phyloP scores from a whole-genome alignment of 2,329 filamentous ascomycete genomes.

The Pyricularia sp. region DNA sequence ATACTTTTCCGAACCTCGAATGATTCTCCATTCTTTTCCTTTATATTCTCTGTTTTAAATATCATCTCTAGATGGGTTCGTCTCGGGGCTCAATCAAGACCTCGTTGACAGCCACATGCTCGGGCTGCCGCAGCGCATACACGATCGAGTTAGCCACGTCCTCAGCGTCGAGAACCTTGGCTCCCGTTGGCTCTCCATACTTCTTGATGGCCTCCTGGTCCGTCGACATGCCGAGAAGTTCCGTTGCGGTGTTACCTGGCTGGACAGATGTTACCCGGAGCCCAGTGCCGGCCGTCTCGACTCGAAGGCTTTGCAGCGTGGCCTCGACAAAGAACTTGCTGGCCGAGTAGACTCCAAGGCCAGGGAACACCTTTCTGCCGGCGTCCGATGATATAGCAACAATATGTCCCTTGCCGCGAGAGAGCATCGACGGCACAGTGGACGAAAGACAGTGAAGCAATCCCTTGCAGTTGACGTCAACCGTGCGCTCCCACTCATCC shows the following conservation, averaged over 20 bases:
- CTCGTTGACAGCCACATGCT: slow-evolving; percentile 72
- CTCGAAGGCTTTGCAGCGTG: slow-evolving; percentile 62
- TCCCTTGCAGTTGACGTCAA: slow-evolving; percentile 82
- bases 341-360: slow-evolving; percentile 72
- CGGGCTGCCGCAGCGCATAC: slow-evolving; percentile 64
- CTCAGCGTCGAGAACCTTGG: slow-evolving; percentile 62
- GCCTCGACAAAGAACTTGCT: slow-evolving; percentile 83
- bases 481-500: slow-evolving; percentile 72
- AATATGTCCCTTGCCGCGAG: slow-evolving; percentile 25
- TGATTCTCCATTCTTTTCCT: not conserved
- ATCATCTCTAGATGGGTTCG: slow-evolving; percentile 49
- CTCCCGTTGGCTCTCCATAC: slow-evolving; percentile 65
- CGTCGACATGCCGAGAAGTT: slow-evolving; percentile 64
- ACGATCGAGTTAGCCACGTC: slow-evolving; percentile 67
- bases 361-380: slow-evolving; percentile 73
- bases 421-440: slow-evolving; percentile 14
- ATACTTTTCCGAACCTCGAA: not conserved
- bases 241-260: slow-evolving; percentile 68
- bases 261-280: slow-evolving; percentile 67
- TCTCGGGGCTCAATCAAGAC: slow-evolving; percentile 70
- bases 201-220: slow-evolving; percentile 70
- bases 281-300: slow-evolving; percentile 68
- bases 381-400: slow-evolving; percentile 78
- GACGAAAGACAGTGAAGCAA: slow-evolving; percentile 63
- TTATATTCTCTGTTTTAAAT: not conserved